Conservation (phyloP, 495 filamentous ascomycete species). For the Durotheca rogersii region DNA sequence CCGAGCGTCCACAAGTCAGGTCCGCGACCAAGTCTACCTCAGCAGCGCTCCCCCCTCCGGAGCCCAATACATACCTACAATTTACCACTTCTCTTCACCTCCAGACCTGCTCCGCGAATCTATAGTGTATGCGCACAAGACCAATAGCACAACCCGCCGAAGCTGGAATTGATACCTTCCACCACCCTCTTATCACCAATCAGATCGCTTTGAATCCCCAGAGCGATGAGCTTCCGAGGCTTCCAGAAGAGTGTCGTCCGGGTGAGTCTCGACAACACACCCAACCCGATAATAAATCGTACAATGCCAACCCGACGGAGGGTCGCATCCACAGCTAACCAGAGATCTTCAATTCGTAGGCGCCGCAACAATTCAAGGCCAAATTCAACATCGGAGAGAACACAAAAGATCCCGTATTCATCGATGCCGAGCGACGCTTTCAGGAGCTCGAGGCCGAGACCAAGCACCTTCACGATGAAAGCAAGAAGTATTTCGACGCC, state of each 20-base stretch:
- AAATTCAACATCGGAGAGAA: constrained; percentile 94
- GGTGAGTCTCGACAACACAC: constrained; percentile 49
- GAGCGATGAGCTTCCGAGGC: constrained; percentile 91
- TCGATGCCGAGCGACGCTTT: constrained; percentile 92
- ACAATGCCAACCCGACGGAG: neutral
- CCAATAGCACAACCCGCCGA: constrained; percentile 4
- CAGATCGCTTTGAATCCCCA: constrained; percentile 5
- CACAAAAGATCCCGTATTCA: constrained; percentile 91
- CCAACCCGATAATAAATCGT: too few species aligned
- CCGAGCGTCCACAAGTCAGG: neutral
- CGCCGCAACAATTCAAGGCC: constrained; percentile 86
- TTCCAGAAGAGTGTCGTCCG: constrained; percentile 85
- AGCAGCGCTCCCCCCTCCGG: neutral
- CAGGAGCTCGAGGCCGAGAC: constrained; percentile 93
- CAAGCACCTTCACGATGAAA: constrained; percentile 93
- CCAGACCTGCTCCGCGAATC: neutral
- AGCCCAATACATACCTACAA: neutral
- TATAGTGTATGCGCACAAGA: neutral
- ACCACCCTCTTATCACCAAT: neutral
- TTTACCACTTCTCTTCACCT: neutral
- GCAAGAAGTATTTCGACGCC: constrained; percentile 91
- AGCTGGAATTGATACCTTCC: constrained; percentile 12
- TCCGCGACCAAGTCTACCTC: neutral
- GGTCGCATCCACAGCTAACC: constrained; percentile 5
- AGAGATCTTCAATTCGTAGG: constrained; percentile 47